Evolutionary conservation across 2,329 filamentous ascomycete species (phyloP), one percentile per base, ranked within the genome.

Genomic region (Diaporthe ampelina): DNA sequence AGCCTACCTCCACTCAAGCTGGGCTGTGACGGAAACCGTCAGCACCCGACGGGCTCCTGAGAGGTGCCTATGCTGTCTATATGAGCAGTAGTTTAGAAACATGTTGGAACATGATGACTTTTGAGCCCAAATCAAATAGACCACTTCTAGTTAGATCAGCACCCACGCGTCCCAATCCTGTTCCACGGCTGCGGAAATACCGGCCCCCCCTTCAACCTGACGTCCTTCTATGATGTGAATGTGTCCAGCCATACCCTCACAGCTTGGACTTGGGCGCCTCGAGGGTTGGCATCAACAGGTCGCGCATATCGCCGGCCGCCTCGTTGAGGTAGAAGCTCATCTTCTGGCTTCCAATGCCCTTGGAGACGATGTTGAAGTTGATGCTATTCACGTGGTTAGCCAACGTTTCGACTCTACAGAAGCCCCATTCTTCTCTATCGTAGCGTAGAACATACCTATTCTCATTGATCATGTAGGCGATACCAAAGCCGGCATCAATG

Each of bases 401-500:
- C 21, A 26, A 9, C 21, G 17, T 19, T 37, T 15, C 26, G 3
- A 24, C 15, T 3, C 15, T 52, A 37, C 29, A 15, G 29, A 13
- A 13, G 45, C 7, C 9, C 15, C 10, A 11, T 37, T 19, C 7
- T 50, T 15, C n/a, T 21, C 24, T 8, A 2, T 15, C 24, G 32
- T 17, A n/a, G 26, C 26, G 50, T 32, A 56, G 17, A 57, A 81
- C 87, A 84, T 82, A 94, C 93, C 91, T 95, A 85, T 98, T 97
- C 89, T 98, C 96, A 83, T 99, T 99, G 84, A 99, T 98, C 97
- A 99, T 99, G 84, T 99, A 99, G 52, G 97, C 97, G 81, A 99
- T 97, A 77, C 97, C 97, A 85, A 97, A 99, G 40, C 97, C 97
- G 75, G 93, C 94, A 81, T 98, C 95, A 72, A 98, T 94, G 70